Conservation (phyloP, 371 early-diverging fungal species). For the Mucor velutinosus region DNA sequence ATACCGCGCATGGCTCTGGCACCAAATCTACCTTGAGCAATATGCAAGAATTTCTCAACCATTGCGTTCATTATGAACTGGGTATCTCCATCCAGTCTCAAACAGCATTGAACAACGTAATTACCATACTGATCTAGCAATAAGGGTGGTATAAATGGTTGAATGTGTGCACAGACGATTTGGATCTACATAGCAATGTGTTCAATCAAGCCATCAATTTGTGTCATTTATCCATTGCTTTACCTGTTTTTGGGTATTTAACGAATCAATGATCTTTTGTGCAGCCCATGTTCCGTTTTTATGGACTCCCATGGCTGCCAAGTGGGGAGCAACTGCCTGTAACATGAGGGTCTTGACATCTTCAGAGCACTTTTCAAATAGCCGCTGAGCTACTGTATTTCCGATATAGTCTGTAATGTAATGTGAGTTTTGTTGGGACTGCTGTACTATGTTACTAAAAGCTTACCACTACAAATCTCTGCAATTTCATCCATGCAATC, state of each 20-base stretch:
- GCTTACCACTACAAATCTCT: slow-evolving; percentile 85
- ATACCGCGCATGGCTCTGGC: slow-evolving; percentile 85
- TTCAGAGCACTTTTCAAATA: slow-evolving; percentile 71
- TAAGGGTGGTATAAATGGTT: slow-evolving; percentile 72
- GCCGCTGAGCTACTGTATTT: slow-evolving; percentile 82
- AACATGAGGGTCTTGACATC: slow-evolving; percentile 54
- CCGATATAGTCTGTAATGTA: slow-evolving; percentile 42
- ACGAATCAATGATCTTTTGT: slow-evolving; percentile 84
- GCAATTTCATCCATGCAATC: slow-evolving; percentile 76
- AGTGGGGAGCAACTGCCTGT: slow-evolving; percentile 62
- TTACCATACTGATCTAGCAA: slow-evolving; percentile 91
- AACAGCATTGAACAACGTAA: slow-evolving; percentile 88
- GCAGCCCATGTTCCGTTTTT: slow-evolving; percentile 95
- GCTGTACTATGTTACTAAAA: not conserved
- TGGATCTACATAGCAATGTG: slow-evolving; percentile 16
- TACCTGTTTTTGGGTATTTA: slow-evolving; percentile 62
- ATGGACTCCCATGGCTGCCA: slow-evolving; percentile 82
- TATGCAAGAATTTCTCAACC: slow-evolving; percentile 65
- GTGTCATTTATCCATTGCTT: not conserved
- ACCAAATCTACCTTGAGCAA: slow-evolving; percentile 84
- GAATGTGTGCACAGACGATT: slow-evolving; percentile 41
- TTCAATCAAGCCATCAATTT: not conserved
- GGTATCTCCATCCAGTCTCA: slow-evolving; percentile 64
- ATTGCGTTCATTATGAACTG: slow-evolving; percentile 87
- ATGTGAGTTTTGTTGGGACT: not conserved